phyloP scores from a whole-genome alignment of 768 basidiomycete species.

The Kwoniella sp. region DNA sequence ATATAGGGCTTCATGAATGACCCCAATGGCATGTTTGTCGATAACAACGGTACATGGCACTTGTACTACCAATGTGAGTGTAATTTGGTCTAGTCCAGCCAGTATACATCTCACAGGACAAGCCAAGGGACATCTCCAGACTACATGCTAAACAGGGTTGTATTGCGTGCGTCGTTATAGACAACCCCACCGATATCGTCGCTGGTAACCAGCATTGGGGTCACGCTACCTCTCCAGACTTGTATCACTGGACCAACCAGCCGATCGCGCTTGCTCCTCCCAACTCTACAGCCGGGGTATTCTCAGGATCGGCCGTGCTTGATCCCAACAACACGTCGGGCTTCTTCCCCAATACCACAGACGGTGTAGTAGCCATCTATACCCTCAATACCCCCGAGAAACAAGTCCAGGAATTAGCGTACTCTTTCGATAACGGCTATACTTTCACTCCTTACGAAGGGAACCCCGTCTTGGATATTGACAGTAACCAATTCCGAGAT shows the following conservation, averaged over 20 bases:
- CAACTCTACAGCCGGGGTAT: slow-evolving; percentile 31
- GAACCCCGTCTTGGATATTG: slow-evolving; percentile 46
- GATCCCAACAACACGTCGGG: slow-evolving; percentile 52
- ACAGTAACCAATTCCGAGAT: slow-evolving; percentile 45
- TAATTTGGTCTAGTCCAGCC: too few relatives aligned
- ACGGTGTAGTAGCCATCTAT: slow-evolving; percentile 50
- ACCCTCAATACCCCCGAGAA: slow-evolving; percentile 42
- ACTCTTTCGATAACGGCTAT: slow-evolving; percentile 43
- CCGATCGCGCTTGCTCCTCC: slow-evolving; percentile 50
- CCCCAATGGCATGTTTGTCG: slow-evolving; percentile 41
- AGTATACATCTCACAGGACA: too few relatives aligned
- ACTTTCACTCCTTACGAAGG: slow-evolving; percentile 40
- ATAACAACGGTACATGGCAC: slow-evolving; percentile 45
- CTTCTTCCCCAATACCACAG: slow-evolving; percentile 38
- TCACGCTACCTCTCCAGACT: slow-evolving; percentile 49
- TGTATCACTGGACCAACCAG: slow-evolving; percentile 49
- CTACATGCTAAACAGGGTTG: too few relatives aligned
- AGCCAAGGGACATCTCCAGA: too few relatives aligned
- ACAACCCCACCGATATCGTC: slow-evolving; percentile 39
- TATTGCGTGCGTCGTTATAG: too few relatives aligned
- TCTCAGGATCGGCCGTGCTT: slow-evolving; percentile 44
- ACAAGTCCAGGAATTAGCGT: slow-evolving; percentile 45
- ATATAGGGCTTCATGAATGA: slow-evolving; percentile 48
- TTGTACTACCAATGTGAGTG: slow-evolving; percentile 52
- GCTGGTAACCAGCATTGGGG: slow-evolving; percentile 53